Evolutionary conservation across 2,329 filamentous ascomycete species (phyloP).

Genomic region (Colletotrichum lindemuthianum): DNA sequence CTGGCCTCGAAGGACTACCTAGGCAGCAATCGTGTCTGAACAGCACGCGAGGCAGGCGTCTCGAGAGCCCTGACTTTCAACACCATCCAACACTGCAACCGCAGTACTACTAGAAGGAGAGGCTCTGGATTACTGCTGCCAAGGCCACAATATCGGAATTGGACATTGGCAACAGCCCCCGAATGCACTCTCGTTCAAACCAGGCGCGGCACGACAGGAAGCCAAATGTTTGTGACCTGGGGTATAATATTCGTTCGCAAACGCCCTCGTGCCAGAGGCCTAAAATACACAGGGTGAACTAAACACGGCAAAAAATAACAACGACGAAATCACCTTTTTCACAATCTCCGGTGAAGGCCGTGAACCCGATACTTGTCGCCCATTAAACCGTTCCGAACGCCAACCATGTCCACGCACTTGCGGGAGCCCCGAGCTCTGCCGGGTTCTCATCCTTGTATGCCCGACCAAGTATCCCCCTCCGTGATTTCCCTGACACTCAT

Average conservation of each 20-base stretch:
- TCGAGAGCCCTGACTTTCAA: no score
- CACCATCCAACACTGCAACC: no score
- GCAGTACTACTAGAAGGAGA: no score
- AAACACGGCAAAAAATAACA: conserved; percentile 13
- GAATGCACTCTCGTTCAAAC: not conserved
- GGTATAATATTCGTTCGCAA: conserved; percentile 28
- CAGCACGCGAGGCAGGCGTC: no score
- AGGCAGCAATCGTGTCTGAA: no score
- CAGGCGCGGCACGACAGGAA: not conserved
- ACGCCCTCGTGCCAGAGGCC: conserved; percentile 26
- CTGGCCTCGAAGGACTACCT: no score
- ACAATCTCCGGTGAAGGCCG: conserved; percentile 22
- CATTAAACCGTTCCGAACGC: conserved; percentile 6
- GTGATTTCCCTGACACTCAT: conserved; percentile 55
- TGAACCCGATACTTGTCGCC: conserved; percentile 5
- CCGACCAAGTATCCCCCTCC: conserved; percentile 55
- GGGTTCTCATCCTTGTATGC: conserved; percentile 43
- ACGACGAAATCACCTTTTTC: conserved; percentile 16
- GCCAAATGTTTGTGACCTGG: conserved; percentile 4
- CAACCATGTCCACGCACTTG: conserved; percentile 14
- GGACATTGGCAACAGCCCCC: no score
- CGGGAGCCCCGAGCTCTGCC: conserved; percentile 11
- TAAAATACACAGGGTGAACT: conserved; percentile 31
- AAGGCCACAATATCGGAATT: not conserved
- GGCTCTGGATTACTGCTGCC: no score